These are phyloP conservation scores for Papiliotrema fonsecae DNA, from an alignment of 1,284 basidiomycete species.

Conservation along the genomic window DNA sequence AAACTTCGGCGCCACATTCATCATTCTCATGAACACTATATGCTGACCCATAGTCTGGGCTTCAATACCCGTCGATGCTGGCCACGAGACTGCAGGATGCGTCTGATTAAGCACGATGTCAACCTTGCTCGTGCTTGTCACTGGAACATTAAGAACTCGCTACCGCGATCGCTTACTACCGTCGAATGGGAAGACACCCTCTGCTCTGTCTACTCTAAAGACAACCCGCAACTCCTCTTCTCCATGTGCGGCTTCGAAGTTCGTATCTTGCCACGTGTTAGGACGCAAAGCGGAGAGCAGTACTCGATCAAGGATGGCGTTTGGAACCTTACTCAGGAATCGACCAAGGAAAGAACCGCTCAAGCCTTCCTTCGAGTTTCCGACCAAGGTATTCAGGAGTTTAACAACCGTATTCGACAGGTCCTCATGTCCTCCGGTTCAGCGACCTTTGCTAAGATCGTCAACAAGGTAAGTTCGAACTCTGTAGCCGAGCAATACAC, in stretches of 20 bases:
- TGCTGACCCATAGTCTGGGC: too few species aligned
- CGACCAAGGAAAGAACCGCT: slow-evolving; percentile 93
- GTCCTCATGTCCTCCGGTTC: slow-evolving; percentile 98
- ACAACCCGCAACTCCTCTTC: slow-evolving; percentile 97
- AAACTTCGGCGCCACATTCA: not conserved
- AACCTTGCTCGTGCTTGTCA: slow-evolving; percentile 97
- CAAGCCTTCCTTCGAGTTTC: slow-evolving; percentile 97
- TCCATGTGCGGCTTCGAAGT: slow-evolving; percentile 98
- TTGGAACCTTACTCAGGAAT: slow-evolving; percentile 94
- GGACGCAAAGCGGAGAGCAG: slow-evolving; percentile 91
- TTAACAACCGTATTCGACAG: slow-evolving; percentile 94
- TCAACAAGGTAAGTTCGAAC: slow-evolving; percentile 64
- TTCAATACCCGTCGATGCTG: slow-evolving; percentile 99
- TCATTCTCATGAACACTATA: too few species aligned
- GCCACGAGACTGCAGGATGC: slow-evolving; percentile 98
- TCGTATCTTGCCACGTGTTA: slow-evolving; percentile 80
- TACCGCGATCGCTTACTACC: slow-evolving; percentile 92
- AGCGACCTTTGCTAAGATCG: slow-evolving; percentile 98
- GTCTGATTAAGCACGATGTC: slow-evolving; percentile 98
- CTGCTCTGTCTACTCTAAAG: slow-evolving; percentile 91
- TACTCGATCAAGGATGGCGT: slow-evolving; percentile 95
- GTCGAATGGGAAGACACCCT: slow-evolving; percentile 99
- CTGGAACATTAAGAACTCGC: slow-evolving; percentile 98
- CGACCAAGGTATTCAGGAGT: slow-evolving; percentile 91
- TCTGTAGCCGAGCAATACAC: too few species aligned